Base-by-base conservation (phyloP, 441 rosid genomes). In the Brassica hybrid region DNA sequence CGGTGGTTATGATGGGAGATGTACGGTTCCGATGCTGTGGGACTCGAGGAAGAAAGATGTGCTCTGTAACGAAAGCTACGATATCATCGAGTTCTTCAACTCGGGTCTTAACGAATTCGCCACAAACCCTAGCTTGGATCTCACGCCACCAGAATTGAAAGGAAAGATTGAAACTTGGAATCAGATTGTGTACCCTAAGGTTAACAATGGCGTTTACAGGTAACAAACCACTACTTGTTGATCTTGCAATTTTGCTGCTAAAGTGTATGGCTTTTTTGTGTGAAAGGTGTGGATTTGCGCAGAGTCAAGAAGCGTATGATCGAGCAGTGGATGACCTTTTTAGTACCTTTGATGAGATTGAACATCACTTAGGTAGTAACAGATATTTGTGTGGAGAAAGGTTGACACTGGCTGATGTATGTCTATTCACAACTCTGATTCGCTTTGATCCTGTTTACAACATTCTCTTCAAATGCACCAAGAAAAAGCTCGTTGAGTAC, bases 151-250 rank as follows among this genome's bases (percentile, higher is more conserved):
- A 13, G 83, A 82, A 0, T 65, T 89, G 71, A 88, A 70, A 80
- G 82, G 67, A 4, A 76, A 82, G 84, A 94, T 92, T 32, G 86
- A 90, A 41, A 81, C 80, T 67, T 94, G 98, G 98, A 91, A 94
- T 83, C 79, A 73, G 34, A 62, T 86, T 45, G 86, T 92, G 36
- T 92, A 94, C 71, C 94, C 97, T 38, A 87, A 85, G 57, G 86
- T 92, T 19, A 94, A 92, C 73, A 92, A 93, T 77, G 97, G 97
- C 16, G 98, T 91, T 74, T 93, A 91, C 79, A 90, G 96, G 97
- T 90, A 75, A 5, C n/a, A 1, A 7, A 7, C 1, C 19, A 56
- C 1, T 54, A 4, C 25, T 74, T 67, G 9, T 62, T 69, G 58
- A 63, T 12, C 21, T 4, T 76, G 56, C 62, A 45, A 18, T 17